Evolutionary conservation across 805 yeast genomes (phyloP).

Genomic region (Saccharomyces kudriavzevii): DNA sequence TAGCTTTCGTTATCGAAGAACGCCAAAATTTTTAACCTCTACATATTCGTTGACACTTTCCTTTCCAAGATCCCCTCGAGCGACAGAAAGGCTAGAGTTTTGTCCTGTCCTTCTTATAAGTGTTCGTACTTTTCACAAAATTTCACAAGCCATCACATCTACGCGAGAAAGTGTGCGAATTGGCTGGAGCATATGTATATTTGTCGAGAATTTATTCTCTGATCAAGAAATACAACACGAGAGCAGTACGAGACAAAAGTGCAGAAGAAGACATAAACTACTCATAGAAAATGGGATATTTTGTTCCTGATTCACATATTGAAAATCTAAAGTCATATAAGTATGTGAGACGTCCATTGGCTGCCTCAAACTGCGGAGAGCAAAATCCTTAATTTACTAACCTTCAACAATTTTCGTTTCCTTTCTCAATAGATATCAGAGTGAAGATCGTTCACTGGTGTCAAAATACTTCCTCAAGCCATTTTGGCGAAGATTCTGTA

Average conservation of each 20-base stretch:
- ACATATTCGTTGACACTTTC: background rate
- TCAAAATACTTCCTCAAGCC: slow-evolving; percentile 72
- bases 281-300: slow-evolving; percentile 47
- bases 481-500: slow-evolving; percentile 69
- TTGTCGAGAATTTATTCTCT: background rate
- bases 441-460: slow-evolving; percentile 73
- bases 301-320: slow-evolving; percentile 47
- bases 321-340: slow-evolving; percentile 47
- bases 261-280: background rate
- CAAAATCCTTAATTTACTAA: background rate
- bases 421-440: slow-evolving; percentile 40
- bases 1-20: background rate
- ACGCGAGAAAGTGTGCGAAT: background rate
- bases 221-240: background rate
- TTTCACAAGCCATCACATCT: background rate
- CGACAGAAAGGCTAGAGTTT: background rate
- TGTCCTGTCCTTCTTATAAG: background rate
- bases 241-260: background rate
- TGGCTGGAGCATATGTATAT: background rate
- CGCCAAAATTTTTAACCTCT: background rate
- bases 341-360: slow-evolving; percentile 20
- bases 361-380: background rate
- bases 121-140: background rate
- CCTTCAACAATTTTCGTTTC: background rate
- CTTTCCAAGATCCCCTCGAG: background rate